phyloP scores from a whole-genome alignment of 768 basidiomycete species.

The Tubosaeta sp. region DNA sequence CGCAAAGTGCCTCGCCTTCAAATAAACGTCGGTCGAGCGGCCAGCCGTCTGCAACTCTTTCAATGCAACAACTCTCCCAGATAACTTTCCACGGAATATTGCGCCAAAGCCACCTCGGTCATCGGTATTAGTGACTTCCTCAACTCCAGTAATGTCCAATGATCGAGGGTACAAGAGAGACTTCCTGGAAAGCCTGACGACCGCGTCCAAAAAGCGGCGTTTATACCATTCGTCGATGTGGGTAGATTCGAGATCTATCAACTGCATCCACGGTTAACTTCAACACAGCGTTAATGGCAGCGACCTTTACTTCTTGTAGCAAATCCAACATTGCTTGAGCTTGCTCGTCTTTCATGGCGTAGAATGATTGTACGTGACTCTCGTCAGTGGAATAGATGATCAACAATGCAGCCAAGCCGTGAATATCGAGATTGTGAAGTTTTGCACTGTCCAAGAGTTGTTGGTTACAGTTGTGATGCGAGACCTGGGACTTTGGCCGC shows the following conservation, averaged over 20 bases:
- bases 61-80: constrained; percentile 27
- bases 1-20: constrained; percentile 19
- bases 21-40: constrained; percentile 22
- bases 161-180: constrained; percentile 26
- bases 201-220: constrained; percentile 26
- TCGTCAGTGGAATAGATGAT: constrained; percentile 18
- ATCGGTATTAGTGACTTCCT: constrained; percentile 7
- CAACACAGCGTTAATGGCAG: background rate
- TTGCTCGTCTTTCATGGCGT: constrained; percentile 16
- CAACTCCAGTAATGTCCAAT: constrained; percentile 20
- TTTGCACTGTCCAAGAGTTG: constrained; percentile 5
- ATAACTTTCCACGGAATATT: constrained; percentile 27
- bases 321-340: constrained; percentile 27
- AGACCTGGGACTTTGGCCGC: constrained; percentile 13
- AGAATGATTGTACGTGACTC: constrained; percentile 14
- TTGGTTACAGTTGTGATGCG: constrained; percentile 19
- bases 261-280: constrained; percentile 8
- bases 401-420: constrained; percentile 20
- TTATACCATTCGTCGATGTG: constrained; percentile 25
- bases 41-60: constrained; percentile 24
- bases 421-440: constrained; percentile 22
- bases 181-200: constrained; percentile 27
- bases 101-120: constrained; percentile 31
- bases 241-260: constrained; percentile 22
- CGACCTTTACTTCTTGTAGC: constrained; percentile 17